Conservation (phyloP, 495 filamentous ascomycete species). For the Gamarada debralockiae region DNA sequence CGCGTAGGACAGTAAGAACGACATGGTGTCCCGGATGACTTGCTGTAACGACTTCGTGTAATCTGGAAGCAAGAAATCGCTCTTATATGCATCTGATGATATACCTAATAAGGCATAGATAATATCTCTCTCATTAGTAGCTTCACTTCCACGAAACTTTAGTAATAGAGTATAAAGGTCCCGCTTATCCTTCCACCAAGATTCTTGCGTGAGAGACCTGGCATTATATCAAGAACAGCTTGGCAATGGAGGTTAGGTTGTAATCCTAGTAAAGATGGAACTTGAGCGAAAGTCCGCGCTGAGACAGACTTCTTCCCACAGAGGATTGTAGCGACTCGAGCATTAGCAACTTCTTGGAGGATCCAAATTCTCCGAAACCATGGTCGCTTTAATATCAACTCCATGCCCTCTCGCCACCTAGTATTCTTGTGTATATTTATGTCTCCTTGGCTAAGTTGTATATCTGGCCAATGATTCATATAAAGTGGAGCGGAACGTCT, state of each 20-base stretch:
- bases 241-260: conserved; percentile 15
- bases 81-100: conserved; percentile 21
- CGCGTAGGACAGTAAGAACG: no score
- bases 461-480: no score
- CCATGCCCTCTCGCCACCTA: no score
- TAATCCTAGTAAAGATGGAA: conserved; percentile 20
- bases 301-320: conserved; percentile 27
- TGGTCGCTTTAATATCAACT: no score
- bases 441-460: no score
- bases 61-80: conserved; percentile 14
- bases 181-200: conserved; percentile 27
- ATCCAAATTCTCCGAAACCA: no score
- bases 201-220: conserved; percentile 22
- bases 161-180: conserved; percentile 27
- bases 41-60: conserved; percentile 17
- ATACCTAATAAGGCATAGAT: conserved; percentile 35
- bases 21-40: conserved; percentile 14
- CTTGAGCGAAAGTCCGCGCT: conserved; percentile 21
- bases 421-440: no score
- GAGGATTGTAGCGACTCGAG: conserved; percentile 16
- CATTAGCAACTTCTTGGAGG: conserved; percentile 3
- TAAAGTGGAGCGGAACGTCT: no score
- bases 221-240: conserved; percentile 34
- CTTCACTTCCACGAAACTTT: conserved; percentile 29
- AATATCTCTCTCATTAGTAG: conserved; percentile 26